Evolutionary conservation across 2,329 filamentous ascomycete species (phyloP).

Genomic region (Claviceps sp.): DNA sequence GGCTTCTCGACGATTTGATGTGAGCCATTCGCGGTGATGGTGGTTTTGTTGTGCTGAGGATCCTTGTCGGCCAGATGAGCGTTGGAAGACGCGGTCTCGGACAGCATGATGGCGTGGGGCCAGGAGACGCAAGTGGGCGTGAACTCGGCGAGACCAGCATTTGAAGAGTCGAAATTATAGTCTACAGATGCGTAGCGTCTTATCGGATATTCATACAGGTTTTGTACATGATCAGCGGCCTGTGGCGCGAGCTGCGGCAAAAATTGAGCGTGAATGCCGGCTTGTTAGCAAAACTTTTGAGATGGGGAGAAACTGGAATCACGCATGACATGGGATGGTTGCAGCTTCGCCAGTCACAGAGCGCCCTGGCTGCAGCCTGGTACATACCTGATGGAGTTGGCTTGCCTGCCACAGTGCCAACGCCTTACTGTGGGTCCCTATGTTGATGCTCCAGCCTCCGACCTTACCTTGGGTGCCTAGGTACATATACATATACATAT

Average conservation of each 20-base stretch:
- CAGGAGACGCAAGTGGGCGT: conserved; percentile 31
- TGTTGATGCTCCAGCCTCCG: neutral
- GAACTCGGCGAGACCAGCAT: conserved; percentile 45
- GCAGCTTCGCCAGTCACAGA: conserved; percentile 1
- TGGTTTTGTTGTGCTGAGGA: conserved; percentile 13
- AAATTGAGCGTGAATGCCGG: conserved; percentile 28
- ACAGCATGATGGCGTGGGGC: conserved; percentile 39
- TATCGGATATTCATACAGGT: conserved; percentile 30
- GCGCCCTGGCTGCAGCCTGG: neutral
- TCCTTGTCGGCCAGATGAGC: conserved; percentile 21
- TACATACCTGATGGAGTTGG: neutral
- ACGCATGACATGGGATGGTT: conserved; percentile 6
- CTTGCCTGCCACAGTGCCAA: neutral
- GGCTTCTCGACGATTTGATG: conserved; percentile 11
- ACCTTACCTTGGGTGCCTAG: too few relatives aligned
- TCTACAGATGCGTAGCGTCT: conserved; percentile 37
- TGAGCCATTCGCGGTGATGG: conserved; percentile 12
- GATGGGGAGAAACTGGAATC: conserved; percentile 17
- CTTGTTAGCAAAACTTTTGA: conserved; percentile 40
- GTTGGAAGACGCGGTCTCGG: conserved; percentile 45
- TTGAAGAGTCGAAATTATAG: conserved; percentile 39
- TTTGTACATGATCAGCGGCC: conserved; percentile 43
- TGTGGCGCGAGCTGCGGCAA: conserved; percentile 31
- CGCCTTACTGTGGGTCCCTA: neutral
- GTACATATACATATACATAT: too few relatives aligned